These are phyloP conservation scores for Cucumis sativus DNA, from an alignment of 306 rosid species.

Conservation along the genomic window DNA sequence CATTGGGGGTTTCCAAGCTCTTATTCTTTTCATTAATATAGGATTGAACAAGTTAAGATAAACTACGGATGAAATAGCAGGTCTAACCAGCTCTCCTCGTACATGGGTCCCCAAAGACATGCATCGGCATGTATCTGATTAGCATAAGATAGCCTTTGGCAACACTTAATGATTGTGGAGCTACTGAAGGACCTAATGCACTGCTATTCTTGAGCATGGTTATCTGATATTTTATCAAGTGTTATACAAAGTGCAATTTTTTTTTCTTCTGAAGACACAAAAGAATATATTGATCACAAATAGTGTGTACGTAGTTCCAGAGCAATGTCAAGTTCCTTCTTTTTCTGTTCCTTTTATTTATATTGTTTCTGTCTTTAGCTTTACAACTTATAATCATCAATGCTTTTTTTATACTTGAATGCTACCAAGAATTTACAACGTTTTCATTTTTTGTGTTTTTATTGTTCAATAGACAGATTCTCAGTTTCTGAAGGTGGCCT, in stretches of 20 bases:
- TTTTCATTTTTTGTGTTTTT: background rate
- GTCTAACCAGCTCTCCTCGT: no score
- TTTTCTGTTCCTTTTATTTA: background rate
- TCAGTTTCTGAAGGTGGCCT: conserved; percentile 53
- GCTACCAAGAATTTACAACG: background rate
- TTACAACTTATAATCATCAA: background rate
- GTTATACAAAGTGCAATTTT: no score
- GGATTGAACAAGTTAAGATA: no score
- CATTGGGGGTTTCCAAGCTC: background rate
- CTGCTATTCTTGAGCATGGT: background rate
- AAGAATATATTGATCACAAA: background rate
- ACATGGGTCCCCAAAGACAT: no score
- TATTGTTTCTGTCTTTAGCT: background rate
- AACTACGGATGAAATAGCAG: no score
- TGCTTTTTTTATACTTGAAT: background rate
- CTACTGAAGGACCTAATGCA: background rate
- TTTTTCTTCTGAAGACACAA: no score
- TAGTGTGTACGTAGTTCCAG: background rate
- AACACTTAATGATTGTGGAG: background rate
- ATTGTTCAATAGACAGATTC: conserved; percentile 36
- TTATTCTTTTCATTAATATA: no score
- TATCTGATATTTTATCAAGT: background rate
- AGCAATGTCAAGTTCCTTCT: background rate
- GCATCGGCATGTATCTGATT: background rate
- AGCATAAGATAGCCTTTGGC: background rate